phyloP scores from a whole-genome alignment of 805 yeast species.

The Cyberlindnera euphorbiiphila region DNA sequence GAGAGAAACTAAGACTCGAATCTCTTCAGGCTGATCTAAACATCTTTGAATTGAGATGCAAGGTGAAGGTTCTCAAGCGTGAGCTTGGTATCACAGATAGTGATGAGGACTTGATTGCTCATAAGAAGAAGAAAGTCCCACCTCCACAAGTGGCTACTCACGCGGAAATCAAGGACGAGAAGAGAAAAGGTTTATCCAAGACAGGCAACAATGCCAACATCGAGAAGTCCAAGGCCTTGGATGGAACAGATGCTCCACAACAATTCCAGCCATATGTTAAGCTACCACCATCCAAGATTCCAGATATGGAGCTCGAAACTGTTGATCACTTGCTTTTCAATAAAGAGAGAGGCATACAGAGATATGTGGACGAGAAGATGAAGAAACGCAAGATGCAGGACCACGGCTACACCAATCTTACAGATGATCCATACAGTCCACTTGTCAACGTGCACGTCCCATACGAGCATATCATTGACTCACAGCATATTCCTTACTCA shows the following conservation, averaged over 20 bases:
- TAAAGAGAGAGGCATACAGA: constrained; percentile 71
- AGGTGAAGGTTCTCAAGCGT: constrained; percentile 71
- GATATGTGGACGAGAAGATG: constrained; percentile 83
- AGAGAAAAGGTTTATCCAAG: constrained; percentile 21
- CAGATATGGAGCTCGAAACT: constrained; percentile 85
- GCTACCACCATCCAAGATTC: constrained; percentile 85
- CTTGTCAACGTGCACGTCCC: constrained; percentile 64
- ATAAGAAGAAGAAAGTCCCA: constrained; percentile 56
- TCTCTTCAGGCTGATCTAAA: constrained; percentile 57
- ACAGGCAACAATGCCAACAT: constrained; percentile 15
- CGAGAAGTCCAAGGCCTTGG: constrained; percentile 16
- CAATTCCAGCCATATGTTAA: constrained; percentile 73
- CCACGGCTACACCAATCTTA: constrained; percentile 73
- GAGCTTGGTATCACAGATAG: constrained; percentile 74
- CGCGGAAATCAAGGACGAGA: constrained; percentile 13
- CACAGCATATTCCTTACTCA: constrained; percentile 71
- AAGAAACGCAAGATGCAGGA: constrained; percentile 61
- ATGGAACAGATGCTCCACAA: constrained; percentile 25
- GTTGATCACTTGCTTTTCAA: constrained; percentile 70
- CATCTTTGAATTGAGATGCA: constrained; percentile 69
- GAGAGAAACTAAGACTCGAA: constrained; percentile 65
- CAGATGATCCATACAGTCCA: constrained; percentile 85
- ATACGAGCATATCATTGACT: constrained; percentile 43
- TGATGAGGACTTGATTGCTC: constrained; percentile 77
- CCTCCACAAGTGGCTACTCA: constrained; percentile 15